Conservation (phyloP, 1,284 basidiomycete genomes). For the Trichosporon sp. region DNA sequence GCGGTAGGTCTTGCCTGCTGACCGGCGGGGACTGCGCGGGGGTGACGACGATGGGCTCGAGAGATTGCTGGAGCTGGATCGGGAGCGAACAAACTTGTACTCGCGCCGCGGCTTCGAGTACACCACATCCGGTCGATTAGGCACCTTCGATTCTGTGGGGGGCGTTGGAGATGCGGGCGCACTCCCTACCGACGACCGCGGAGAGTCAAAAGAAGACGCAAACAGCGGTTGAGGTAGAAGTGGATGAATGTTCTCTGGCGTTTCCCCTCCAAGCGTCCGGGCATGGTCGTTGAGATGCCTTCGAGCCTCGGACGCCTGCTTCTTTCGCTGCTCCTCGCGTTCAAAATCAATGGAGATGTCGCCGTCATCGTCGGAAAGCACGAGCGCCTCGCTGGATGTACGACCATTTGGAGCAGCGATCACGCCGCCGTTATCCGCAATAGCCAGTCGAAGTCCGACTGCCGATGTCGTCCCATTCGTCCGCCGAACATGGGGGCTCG, state of each 20-base stretch:
- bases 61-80: slow-evolving; percentile 4
- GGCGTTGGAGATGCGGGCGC: background rate
- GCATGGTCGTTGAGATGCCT: slow-evolving; percentile 28
- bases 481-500: background rate
- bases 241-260: slow-evolving; percentile 11
- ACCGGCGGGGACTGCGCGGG: background rate
- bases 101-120: background rate
- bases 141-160: background rate
- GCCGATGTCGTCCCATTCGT: background rate
- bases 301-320: slow-evolving; percentile 12
- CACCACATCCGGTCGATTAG: slow-evolving; percentile 7
- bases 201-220: background rate
- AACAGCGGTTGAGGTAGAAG: slow-evolving; percentile 13
- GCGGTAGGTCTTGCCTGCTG: background rate
- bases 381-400: background rate
- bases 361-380: slow-evolving; percentile 18
- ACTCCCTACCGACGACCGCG: background rate
- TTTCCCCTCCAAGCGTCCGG: background rate
- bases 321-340: background rate
- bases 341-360: slow-evolving; percentile 14
- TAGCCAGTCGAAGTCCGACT: background rate
- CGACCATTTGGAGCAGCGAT: background rate
- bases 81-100: slow-evolving; percentile 6
- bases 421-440: background rate
- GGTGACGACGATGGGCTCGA: background rate